These are phyloP conservation scores for Calycina herbarum DNA, from an alignment of 2,329 filamentous ascomycete genomes.

Conservation along the genomic window DNA sequence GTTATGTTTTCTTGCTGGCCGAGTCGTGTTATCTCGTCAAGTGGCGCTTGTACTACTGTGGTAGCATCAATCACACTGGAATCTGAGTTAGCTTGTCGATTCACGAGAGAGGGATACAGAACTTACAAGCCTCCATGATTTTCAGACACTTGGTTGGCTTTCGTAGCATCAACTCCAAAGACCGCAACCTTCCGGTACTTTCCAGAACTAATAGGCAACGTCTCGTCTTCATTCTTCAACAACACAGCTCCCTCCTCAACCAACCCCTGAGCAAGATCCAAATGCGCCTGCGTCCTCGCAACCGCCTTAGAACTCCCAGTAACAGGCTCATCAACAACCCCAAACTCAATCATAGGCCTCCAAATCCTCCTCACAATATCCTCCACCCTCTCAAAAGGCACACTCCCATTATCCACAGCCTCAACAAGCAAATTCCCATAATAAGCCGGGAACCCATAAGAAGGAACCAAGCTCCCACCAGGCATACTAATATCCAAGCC, in stretches of 20 bases:
- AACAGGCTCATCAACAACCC: conserved; percentile 18
- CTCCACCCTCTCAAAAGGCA: conserved; percentile 54
- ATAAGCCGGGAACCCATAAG: conserved; percentile 17
- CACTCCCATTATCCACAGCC: conserved; percentile 59
- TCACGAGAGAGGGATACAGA: background rate
- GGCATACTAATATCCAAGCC: background rate
- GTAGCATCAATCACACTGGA: background rate
- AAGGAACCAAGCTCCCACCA: background rate
- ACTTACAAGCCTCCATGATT: conserved; percentile 22
- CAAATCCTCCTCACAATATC: conserved; percentile 57
- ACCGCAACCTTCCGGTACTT: conserved; percentile 21
- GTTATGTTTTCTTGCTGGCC: background rate
- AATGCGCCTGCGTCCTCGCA: background rate
- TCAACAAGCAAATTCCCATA: conserved; percentile 42
- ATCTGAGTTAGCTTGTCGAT: background rate
- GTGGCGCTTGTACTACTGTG: background rate
- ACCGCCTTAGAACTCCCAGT: conserved; percentile 9
- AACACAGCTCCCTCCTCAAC: conserved; percentile 8
- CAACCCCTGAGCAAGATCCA: background rate
- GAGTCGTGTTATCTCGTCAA: background rate
- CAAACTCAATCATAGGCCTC: conserved; percentile 23
- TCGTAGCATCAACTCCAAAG: conserved; percentile 21
- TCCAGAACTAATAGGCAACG: conserved; percentile 12
- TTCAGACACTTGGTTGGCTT: conserved; percentile 20
- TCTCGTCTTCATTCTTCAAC: conserved; percentile 20